Percentiles rank a stretch among this genome's conserved stretches.
These are phyloP conservation scores for Chaetothyriales sp. DNA, from an alignment of 2,329 filamentous ascomycete species.

Conservation along the genomic window DNA sequence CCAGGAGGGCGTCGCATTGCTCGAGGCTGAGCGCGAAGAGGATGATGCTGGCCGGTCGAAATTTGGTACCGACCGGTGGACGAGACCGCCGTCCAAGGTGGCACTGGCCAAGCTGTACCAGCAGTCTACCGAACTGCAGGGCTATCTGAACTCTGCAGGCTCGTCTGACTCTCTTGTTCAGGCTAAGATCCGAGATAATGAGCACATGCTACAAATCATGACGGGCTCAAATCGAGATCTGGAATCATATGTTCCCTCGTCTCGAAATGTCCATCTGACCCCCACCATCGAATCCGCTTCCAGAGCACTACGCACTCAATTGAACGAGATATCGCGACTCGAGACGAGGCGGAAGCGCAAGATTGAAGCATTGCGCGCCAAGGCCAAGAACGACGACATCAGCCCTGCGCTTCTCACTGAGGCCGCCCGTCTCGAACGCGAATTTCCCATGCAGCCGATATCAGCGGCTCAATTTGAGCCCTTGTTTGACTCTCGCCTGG, in stretches of 20 bases:
- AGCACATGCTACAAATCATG: conserved; percentile 61
- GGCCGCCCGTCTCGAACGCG: conserved; percentile 69
- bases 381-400: conserved; percentile 76
- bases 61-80: conserved; percentile 81
- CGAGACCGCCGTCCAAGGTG: conserved; percentile 51
- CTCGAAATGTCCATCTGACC: conserved; percentile 62
- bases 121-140: conserved; percentile 65
- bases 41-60: conserved; percentile 62
- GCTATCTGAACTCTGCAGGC: conserved; percentile 64
- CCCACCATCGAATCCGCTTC: conserved; percentile 69
- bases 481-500: conserved; percentile 72
- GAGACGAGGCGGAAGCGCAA: conserved; percentile 70
- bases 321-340: conserved; percentile 73
- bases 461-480: conserved; percentile 83
- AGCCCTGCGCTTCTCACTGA: conserved; percentile 68
- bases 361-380: conserved; percentile 64
- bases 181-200: conserved; percentile 63
- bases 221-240: conserved; percentile 67
- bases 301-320: conserved; percentile 58
- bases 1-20: conserved; percentile 64
- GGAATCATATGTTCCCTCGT: conserved; percentile 80
- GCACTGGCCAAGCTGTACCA: conserved; percentile 62
- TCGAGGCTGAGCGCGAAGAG: conserved; percentile 70
- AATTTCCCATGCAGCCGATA: conserved; percentile 71
- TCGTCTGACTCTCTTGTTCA: conserved; percentile 58